Evolutionary conservation across 2,329 filamentous ascomycete species (phyloP).

Genomic region (Colletotrichum musae): DNA sequence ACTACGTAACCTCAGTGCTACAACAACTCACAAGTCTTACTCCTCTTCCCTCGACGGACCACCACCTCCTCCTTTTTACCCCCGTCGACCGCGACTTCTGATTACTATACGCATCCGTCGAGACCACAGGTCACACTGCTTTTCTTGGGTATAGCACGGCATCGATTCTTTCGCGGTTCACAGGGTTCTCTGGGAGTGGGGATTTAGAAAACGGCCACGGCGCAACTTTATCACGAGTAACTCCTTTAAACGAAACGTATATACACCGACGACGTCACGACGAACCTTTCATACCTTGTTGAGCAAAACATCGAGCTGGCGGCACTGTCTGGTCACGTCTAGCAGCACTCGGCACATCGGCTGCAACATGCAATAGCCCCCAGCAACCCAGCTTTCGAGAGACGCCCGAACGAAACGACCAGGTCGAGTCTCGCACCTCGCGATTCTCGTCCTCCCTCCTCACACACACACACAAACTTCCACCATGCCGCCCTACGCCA

Average conservation of each 20-base stretch:
- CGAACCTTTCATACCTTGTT: slow-evolving; percentile 20
- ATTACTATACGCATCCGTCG: slow-evolving; percentile 9
- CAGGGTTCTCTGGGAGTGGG: slow-evolving; percentile 18
- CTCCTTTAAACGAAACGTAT: slow-evolving; percentile 37
- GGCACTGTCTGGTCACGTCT: background rate
- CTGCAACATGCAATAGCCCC: slow-evolving; percentile 38
- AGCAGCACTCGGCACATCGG: background rate
- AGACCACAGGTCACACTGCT: background rate
- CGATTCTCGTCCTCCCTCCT: slow-evolving; percentile 24
- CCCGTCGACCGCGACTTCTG: slow-evolving; percentile 16
- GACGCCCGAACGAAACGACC: slow-evolving; percentile 21
- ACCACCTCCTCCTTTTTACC: background rate
- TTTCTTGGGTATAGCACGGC: background rate
- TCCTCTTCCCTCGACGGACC: background rate
- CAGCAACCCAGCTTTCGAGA: slow-evolving; percentile 4
- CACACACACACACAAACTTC: slow-evolving; percentile 2
- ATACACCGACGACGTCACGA: slow-evolving; percentile 39
- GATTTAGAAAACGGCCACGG: slow-evolving; percentile 33
- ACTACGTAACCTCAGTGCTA: slow-evolving; percentile 16
- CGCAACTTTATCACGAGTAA: slow-evolving; percentile 32
- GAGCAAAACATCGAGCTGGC: background rate
- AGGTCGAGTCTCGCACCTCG: slow-evolving; percentile 27
- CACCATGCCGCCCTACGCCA: slow-evolving; percentile 56
- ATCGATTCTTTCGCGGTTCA: slow-evolving; percentile 10
- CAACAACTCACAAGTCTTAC: background rate